Evolutionary conservation across 192 early-diverging fungal genomes (phyloP), one percentile per base, ranked within the genome.

Genomic region (Rhizophagus sp.): DNA sequence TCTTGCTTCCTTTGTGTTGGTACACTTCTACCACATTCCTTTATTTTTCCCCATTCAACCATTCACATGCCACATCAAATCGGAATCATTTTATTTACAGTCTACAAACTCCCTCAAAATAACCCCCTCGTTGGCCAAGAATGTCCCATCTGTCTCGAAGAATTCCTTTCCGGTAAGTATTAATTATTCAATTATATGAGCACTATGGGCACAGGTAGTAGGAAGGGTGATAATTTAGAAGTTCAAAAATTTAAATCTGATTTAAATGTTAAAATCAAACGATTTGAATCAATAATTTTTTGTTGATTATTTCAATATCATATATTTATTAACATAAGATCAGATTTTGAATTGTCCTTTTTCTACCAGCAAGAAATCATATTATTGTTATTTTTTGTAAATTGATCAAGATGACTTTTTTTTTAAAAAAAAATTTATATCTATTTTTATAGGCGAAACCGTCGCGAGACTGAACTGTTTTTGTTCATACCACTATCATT

Each of bases 101-200:
- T 90, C 0, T 92, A 92, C 75, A 88, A 89, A 77, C 82, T 95
- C 9, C 85, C 85, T 6, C 79, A 84, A 27, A 87, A 90, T 50
- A 90, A 90, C 19, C 87, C 89, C 19, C 80, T 92, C 79, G 81
- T 94, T 62, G 92, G 90, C 34, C 89, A 90, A 80, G 97, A 98
- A 79, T 98, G 97, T 83, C 89, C 93, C 0, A 98, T 98, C 63
- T 98, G 97, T 86, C 96, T 98, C 88, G 95, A 97, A 75, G 97
- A 98, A 81, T 97, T 95, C 90, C 88, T 88, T 68, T 76, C 90
- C 49, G 94, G 93, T 85, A 83, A 47, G 63, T 41, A 67, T 62
- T 73, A 12, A 57, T 52, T 11, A 44, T 3, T 3, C 4, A 36
- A 36, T 36, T 36, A 36, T 36, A 9, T 44, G 10, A 9, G 6